These are phyloP conservation scores for Aspergillus quadrilineatus DNA, from an alignment of 2,329 filamentous ascomycete genomes.

Conservation along the genomic window DNA sequence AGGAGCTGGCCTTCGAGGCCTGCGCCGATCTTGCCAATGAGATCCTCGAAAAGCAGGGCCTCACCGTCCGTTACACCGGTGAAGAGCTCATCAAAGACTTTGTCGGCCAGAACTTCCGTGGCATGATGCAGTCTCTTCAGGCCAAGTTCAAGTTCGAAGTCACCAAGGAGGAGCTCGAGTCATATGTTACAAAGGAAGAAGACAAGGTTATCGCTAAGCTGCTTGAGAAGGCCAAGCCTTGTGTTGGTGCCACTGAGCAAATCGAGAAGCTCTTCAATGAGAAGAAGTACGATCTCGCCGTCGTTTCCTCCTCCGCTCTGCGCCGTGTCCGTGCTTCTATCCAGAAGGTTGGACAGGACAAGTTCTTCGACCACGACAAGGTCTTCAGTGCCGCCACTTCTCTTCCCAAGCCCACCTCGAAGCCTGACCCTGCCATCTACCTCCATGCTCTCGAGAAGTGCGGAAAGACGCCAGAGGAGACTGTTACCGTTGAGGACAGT, in stretches of 20 bases:
- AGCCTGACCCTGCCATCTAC: constrained; percentile 90
- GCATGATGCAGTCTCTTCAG: constrained; percentile 79
- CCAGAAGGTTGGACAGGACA: constrained; percentile 73
- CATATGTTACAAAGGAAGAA: constrained; percentile 74
- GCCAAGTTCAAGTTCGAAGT: constrained; percentile 73
- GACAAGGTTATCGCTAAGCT: constrained; percentile 82
- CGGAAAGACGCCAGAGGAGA: constrained; percentile 68
- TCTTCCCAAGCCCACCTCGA: constrained; percentile 75
- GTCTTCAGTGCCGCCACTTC: constrained; percentile 82
- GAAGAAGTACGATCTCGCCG: constrained; percentile 69
- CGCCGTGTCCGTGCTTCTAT: constrained; percentile 75
- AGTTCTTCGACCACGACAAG: constrained; percentile 72
- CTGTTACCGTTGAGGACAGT: constrained; percentile 82
- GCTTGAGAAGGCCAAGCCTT: constrained; percentile 64
- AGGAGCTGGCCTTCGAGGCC: constrained; percentile 86
- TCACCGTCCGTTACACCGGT: constrained; percentile 71
- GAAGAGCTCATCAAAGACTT: constrained; percentile 79
- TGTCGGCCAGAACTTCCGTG: constrained; percentile 91
- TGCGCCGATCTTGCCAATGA: constrained; percentile 87
- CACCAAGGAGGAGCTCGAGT: constrained; percentile 65
- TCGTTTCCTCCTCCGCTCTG: constrained; percentile 78
- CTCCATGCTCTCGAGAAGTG: constrained; percentile 71
- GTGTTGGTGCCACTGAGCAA: constrained; percentile 65
- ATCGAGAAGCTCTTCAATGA: constrained; percentile 63
- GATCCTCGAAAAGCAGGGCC: constrained; percentile 67